These are phyloP conservation scores for Xylariaceae sp. DNA, from an alignment of 2,329 filamentous ascomycete genomes.

Conservation along the genomic window DNA sequence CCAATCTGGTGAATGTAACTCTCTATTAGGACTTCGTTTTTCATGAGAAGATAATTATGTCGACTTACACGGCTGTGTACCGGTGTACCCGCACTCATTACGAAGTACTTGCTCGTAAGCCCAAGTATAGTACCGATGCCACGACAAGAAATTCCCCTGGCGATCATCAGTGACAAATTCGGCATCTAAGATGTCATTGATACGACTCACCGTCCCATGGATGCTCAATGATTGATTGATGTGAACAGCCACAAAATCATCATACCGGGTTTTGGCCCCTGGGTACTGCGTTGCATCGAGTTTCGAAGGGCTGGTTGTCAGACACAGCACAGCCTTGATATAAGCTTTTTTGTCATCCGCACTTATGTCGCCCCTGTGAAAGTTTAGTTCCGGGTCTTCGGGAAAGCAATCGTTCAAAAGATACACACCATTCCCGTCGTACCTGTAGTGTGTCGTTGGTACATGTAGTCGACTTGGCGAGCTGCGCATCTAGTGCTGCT, in stretches of 20 bases:
- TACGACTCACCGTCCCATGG: conserved; percentile 24
- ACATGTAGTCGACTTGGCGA: conserved; percentile 24
- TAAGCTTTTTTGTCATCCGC: conserved; percentile 21
- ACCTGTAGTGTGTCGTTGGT: conserved; percentile 23
- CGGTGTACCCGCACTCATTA: conserved; percentile 30
- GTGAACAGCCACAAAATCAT: conserved; percentile 34
- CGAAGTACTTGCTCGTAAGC: conserved; percentile 27
- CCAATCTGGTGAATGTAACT: conserved; percentile 30
- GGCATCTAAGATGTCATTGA: too few relatives aligned
- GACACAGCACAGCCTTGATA: conserved; percentile 27
- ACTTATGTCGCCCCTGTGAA: conserved; percentile 15
- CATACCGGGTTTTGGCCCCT: conserved; percentile 30
- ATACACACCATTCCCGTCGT: conserved; percentile 24
- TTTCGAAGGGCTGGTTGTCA: conserved; percentile 24
- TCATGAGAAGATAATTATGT: background rate
- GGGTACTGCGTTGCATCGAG: conserved; percentile 20
- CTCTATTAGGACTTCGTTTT: background rate
- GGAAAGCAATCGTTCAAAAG: background rate
- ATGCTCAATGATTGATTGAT: conserved; percentile 28
- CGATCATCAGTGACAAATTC: background rate
- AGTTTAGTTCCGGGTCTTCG: background rate
- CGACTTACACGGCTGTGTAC: conserved; percentile 24
- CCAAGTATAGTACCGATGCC: conserved; percentile 30
- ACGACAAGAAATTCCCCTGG: conserved; percentile 24
- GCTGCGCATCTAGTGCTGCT: conserved; percentile 21